A percentile compares a stretch with the other conserved stretches of the same genome.
These are phyloP conservation scores for Phialophora chinensis DNA, from an alignment of 2,329 filamentous ascomycete genomes.

Conservation along the genomic window DNA sequence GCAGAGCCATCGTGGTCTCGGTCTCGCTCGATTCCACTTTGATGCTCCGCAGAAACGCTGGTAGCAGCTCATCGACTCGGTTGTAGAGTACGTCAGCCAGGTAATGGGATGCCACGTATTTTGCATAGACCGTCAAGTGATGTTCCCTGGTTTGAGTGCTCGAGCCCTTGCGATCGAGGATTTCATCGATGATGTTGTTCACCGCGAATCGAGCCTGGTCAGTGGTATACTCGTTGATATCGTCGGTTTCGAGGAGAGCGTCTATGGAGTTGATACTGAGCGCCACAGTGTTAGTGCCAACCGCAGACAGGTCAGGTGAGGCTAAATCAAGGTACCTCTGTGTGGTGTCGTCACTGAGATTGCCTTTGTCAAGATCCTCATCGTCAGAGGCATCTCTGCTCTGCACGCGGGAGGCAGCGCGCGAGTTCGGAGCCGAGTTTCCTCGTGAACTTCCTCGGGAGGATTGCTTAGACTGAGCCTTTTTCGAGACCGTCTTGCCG, in stretches of 20 bases:
- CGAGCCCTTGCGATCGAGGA: conserved; percentile 79
- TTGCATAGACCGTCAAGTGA: conserved; percentile 65
- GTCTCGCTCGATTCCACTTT: conserved; percentile 70
- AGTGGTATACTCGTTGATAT: conserved; percentile 57
- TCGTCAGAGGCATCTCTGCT: conserved; percentile 66
- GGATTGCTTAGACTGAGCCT: conserved; percentile 60
- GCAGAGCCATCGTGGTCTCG: conserved; percentile 73
- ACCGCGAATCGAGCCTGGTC: conserved; percentile 68
- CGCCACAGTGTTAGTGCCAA: conserved; percentile 22
- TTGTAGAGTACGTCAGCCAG: conserved; percentile 66
- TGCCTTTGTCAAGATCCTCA: conserved; percentile 55
- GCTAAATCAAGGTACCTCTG: conserved; percentile 54
- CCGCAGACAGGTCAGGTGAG: background rate
- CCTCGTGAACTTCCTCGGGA: conserved; percentile 61
- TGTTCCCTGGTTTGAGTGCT: conserved; percentile 73
- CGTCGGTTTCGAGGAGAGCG: conserved; percentile 62
- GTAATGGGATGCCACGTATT: conserved; percentile 71
- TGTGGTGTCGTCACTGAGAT: conserved; percentile 63
- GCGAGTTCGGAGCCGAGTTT: conserved; percentile 59
- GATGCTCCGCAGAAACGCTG: conserved; percentile 71
- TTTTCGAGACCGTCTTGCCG: conserved; percentile 67
- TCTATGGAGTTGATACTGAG: conserved; percentile 70
- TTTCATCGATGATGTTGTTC: conserved; percentile 70
- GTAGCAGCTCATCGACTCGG: conserved; percentile 66
- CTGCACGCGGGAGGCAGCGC: conserved; percentile 59